Conservation (phyloP, 2,329 filamentous ascomycete genomes). For the Cadophora gregata region DNA sequence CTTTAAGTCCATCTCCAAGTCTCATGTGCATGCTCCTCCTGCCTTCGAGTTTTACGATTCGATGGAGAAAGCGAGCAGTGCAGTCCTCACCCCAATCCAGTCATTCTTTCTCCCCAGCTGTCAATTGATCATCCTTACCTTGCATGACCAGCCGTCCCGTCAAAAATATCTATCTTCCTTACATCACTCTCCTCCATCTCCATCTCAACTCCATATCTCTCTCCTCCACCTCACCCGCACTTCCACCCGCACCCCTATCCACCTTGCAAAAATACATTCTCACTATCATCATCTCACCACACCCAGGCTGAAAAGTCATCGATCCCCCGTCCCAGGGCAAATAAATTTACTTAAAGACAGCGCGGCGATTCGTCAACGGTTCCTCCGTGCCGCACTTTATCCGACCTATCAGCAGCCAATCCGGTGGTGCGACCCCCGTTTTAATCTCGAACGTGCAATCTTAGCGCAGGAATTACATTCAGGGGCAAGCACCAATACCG, state of each 20-base stretch:
- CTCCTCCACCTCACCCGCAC: not conserved
- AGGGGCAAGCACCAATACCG: not conserved
- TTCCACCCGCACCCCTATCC: not conserved
- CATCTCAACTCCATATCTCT: not conserved
- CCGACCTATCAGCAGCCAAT: conserved; percentile 1
- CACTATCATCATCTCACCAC: not conserved
- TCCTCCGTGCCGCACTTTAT: not conserved
- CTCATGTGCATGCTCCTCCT: not conserved
- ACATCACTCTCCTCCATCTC: not conserved
- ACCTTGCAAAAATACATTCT: not conserved
- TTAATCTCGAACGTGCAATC: conserved; percentile 15
- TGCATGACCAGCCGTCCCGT: not conserved
- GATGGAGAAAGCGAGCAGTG: not conserved
- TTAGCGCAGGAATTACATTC: conserved; percentile 13
- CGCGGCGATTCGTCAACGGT: not conserved
- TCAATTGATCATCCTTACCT: not conserved
- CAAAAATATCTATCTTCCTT: not conserved
- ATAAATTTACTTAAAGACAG: not conserved
- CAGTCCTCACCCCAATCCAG: not conserved
- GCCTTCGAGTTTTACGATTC: not conserved
- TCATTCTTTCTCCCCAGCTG: not conserved
- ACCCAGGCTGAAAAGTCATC: not conserved
- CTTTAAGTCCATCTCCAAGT: not conserved
- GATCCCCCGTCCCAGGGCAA: not conserved
- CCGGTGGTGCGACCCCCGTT: not conserved